phyloP scores from a whole-genome alignment of 2,329 filamentous ascomycete genomes.

The Pyricularia grisea region DNA sequence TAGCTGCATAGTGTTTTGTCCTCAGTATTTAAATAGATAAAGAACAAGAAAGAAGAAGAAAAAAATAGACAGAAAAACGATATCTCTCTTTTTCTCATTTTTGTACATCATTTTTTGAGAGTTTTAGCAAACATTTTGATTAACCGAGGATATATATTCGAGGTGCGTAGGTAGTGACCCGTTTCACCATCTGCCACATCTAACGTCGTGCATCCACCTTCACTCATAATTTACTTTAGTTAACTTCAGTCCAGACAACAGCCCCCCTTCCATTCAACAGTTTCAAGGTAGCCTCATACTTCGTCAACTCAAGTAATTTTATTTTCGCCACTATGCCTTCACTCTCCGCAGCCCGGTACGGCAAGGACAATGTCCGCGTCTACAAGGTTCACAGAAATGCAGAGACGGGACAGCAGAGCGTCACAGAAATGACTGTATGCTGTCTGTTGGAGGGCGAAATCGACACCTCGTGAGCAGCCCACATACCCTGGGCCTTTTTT shows the following conservation, averaged over 20 bases:
- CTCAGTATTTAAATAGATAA: not conserved
- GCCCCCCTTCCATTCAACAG: not conserved
- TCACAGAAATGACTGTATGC: slow-evolving; percentile 92
- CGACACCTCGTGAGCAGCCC: slow-evolving; percentile 56
- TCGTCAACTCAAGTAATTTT: not conserved
- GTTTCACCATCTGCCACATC: not conserved
- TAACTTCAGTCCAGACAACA: not conserved
- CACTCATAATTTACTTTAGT: not conserved
- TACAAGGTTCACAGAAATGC: slow-evolving; percentile 86
- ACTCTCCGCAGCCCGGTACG: slow-evolving; percentile 61
- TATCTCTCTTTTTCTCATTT: too few relatives aligned
- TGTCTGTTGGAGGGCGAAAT: slow-evolving; percentile 91
- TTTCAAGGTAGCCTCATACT: not conserved
- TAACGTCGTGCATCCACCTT: not conserved
- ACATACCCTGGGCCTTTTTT: not conserved
- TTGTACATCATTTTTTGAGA: too few relatives aligned
- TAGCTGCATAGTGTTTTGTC: not conserved
- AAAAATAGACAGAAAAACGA: too few relatives aligned
- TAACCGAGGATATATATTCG: not conserved
- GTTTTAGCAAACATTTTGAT: too few relatives aligned
- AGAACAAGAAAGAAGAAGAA: too few relatives aligned
- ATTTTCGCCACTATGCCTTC: slow-evolving; percentile 34
- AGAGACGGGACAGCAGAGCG: slow-evolving; percentile 67
- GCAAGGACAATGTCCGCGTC: slow-evolving; percentile 97
- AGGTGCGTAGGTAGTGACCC: not conserved